Percentiles rank a stretch among this genome's conserved stretches.
Evolutionary conservation across 2,329 filamentous ascomycete species (phyloP).

Genomic region (Coleophoma eucalyptorum): DNA sequence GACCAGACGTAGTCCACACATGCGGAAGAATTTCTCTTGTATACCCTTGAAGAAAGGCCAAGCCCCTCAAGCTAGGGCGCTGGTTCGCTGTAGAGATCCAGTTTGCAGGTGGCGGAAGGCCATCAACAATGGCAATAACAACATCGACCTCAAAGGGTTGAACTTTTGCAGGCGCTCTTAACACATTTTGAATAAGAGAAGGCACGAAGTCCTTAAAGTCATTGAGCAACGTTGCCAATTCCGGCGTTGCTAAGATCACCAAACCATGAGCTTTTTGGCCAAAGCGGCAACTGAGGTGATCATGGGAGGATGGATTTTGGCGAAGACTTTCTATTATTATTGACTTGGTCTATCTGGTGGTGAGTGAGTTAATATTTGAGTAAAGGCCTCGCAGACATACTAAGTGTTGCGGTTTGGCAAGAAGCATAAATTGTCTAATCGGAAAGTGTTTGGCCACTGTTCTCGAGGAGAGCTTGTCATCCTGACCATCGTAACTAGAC

Average conservation of each 20-base stretch:
- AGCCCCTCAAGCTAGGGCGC: slow-evolving; percentile 29
- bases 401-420: no score
- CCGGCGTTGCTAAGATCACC: slow-evolving; percentile 28
- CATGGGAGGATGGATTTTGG: neutral
- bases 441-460: no score
- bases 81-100: slow-evolving; percentile 5
- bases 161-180: slow-evolving; percentile 3
- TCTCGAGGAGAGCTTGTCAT: no score
- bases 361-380: no score
- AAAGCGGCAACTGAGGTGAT: neutral
- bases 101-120: slow-evolving; percentile 34
- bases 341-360: no score
- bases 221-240: slow-evolving; percentile 24
- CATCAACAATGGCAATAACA: slow-evolving; percentile 53
- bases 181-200: slow-evolving; percentile 11
- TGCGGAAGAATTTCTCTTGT: slow-evolving; percentile 37
- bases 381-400: no score
- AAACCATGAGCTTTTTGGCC: slow-evolving; percentile 11
- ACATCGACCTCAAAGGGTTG: slow-evolving; percentile 37
- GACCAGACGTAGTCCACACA: slow-evolving; percentile 33
- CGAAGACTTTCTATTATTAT: no score
- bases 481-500: no score
- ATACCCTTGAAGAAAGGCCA: slow-evolving; percentile 48
- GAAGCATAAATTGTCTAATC: no score
- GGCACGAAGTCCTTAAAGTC: slow-evolving; percentile 23